Evolutionary conservation across 352 stramenopile genomes (phyloP).

Genomic region (Pythium aphanidermatum): DNA sequence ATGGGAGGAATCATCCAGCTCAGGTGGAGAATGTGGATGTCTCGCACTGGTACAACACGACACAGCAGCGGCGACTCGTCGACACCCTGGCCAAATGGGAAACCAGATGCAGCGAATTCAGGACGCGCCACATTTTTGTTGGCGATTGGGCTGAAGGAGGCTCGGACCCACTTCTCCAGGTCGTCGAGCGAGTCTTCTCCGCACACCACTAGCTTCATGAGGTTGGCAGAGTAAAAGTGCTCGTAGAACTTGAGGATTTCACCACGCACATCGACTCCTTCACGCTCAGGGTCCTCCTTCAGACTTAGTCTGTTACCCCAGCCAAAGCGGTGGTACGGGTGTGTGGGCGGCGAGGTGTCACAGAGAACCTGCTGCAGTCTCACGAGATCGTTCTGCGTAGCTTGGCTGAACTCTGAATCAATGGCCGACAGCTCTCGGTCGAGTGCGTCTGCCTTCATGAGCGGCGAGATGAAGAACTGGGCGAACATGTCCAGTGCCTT

Average conservation of each 20-base stretch:
- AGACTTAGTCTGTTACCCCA: constrained; percentile 50
- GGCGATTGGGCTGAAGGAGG: constrained; percentile 26
- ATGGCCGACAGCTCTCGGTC: constrained; percentile 50
- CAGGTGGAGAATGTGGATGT: constrained; percentile 72
- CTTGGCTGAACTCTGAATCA: constrained; percentile 51
- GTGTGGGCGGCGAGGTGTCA: constrained; percentile 13
- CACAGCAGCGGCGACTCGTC: constrained; percentile 42
- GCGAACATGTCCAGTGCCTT: constrained; percentile 75
- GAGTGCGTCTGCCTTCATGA: constrained; percentile 41
- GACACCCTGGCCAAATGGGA: constrained; percentile 44
- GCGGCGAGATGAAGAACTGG: constrained; percentile 81
- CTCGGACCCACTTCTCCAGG: constrained; percentile 24
- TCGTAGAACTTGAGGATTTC: constrained; percentile 28
- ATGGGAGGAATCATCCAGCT: constrained; percentile 76
- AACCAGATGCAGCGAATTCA: constrained; percentile 32
- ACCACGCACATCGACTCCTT: constrained; percentile 21
- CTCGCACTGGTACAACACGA: constrained; percentile 64
- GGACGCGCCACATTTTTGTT: constrained; percentile 16
- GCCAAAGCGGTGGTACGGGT: constrained; percentile 36
- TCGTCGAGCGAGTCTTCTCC: constrained; percentile 26
- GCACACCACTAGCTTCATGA: constrained; percentile 38
- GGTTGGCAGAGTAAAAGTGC: constrained; percentile 29
- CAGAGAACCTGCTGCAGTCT: constrained; percentile 30
- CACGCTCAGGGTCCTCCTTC: constrained; percentile 3
- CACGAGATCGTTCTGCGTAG: constrained; percentile 26